Evolutionary conservation across 352 stramenopile species (phyloP), one percentile per base, ranked within the genome.

Genomic region (Phytophthora citrophthora): DNA sequence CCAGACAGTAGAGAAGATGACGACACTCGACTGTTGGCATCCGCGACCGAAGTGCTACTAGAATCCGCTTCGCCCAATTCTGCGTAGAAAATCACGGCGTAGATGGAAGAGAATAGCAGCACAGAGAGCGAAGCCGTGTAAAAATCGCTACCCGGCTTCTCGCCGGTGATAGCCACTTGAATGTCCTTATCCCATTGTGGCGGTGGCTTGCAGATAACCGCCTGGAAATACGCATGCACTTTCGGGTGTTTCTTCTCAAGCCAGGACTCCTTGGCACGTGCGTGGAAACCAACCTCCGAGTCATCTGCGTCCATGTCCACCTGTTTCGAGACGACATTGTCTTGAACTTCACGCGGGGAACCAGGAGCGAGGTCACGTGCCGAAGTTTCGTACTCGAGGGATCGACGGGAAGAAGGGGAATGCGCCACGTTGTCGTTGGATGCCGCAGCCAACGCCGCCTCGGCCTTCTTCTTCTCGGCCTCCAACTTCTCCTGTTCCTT

Each of bases 151-250:
- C 88, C 88, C 1, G 88, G 88, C 46, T 96, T 96, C 31, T 85
- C 76, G 1, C 85, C 86, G 2, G 74, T 81, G 43, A 94, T 91
- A 4, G 88, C 87, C 11, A 86, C 78, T 26, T 96, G 80, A 38
- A 95, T 95, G 52, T 95, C 85, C 49, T 90, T 93, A 66, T 96
- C 88, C 88, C 88, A 96, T 49, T 92, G 74, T 43, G 75, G 36
- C 9, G 88, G 88, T 29, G 86, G 83, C 9, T 73, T 60, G 39
- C 80, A 89, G 20, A 93, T 67, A 9, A 96, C 72, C 4, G 74
- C 72, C 5, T 85, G 62, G 46, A 91, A 91, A 59, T 93, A 96
- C 8, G 53, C 68, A 29, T 81, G 51, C 11, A 76, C 50, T 51
- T 72, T 63, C 0, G 86, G 83, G 20, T 72, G 66, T 45, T 75